These are phyloP conservation scores for Petunia axillaris DNA, from an alignment of 257 asterid species.

Conservation along the genomic window DNA sequence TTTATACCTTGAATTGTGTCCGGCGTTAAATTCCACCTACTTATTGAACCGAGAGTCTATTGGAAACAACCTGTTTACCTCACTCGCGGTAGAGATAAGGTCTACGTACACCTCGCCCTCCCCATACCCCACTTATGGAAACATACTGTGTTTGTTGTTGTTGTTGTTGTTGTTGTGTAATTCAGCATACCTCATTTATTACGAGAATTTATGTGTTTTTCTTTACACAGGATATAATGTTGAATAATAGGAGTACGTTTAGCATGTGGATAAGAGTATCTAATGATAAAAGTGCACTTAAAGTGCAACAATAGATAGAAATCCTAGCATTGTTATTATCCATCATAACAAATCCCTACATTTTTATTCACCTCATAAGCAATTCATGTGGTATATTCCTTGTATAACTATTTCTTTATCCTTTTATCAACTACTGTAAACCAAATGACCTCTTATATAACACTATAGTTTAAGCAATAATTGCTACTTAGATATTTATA, in stretches of 20 bases:
- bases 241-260: not conserved
- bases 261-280: not conserved
- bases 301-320: not conserved
- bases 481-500: not conserved
- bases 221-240: not conserved
- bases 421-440: not conserved
- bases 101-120: too few relatives aligned
- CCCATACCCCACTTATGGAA: too few relatives aligned
- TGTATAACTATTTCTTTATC: not conserved
- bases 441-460: not conserved
- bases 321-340: not conserved
- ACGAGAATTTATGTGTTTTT: not conserved
- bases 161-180: too few relatives aligned
- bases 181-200: too few relatives aligned
- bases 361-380: not conserved
- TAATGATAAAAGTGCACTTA: not conserved
- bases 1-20: not conserved
- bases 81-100: too few relatives aligned
- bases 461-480: not conserved
- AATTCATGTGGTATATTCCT: not conserved
- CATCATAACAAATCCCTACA: not conserved
- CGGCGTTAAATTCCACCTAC: too few relatives aligned
- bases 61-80: too few relatives aligned
- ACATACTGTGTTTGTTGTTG: too few relatives aligned
- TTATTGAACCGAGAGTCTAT: too few relatives aligned